A percentile compares a stretch with the other conserved stretches of the same genome.
Evolutionary conservation across 306 rosid species (phyloP).

Genomic region (Citrullus mucosospermus): DNA sequence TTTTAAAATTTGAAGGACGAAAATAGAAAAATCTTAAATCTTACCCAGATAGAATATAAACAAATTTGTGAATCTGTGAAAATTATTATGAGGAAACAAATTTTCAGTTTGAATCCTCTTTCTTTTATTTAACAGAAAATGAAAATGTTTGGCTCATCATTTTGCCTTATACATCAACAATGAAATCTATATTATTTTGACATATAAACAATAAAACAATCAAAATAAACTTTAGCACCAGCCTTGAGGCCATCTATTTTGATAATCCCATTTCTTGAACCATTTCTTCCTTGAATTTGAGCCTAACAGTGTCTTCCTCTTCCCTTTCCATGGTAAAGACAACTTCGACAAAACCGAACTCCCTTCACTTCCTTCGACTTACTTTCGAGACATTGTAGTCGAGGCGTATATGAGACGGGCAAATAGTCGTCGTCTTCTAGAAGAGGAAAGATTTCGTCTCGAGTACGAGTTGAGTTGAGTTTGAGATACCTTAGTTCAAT

Average conservation of each 20-base stretch:
- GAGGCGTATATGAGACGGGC: constrained; percentile 2
- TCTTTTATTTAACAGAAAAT: no score
- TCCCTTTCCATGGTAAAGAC: constrained; percentile 13
- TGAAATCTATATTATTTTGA: no score
- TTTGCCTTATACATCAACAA: background rate
- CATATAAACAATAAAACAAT: background rate
- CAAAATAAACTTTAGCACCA: constrained; percentile 28
- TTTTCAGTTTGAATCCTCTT: no score
- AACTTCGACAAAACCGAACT: constrained; percentile 18
- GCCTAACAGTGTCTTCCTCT: constrained; percentile 15
- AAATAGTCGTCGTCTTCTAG: background rate
- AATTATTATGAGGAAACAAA: no score
- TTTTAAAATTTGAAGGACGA: no score
- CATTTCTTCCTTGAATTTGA: constrained; percentile 21
- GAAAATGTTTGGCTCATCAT: background rate
- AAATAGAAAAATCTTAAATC: no score
- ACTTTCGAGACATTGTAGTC: background rate
- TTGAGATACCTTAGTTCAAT: constrained; percentile 45
- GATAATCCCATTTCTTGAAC: constrained; percentile 36
- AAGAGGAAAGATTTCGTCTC: constrained; percentile 36
- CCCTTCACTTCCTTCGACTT: background rate
- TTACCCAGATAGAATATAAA: no score
- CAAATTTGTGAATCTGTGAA: no score
- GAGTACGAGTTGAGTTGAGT: constrained; percentile 23
- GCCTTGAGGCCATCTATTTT: constrained; percentile 66